Percentiles rank a stretch among this genome's conserved stretches.
Evolutionary conservation across 2,329 filamentous ascomycete genomes (phyloP).

Genomic region (Clonostachys solani): DNA sequence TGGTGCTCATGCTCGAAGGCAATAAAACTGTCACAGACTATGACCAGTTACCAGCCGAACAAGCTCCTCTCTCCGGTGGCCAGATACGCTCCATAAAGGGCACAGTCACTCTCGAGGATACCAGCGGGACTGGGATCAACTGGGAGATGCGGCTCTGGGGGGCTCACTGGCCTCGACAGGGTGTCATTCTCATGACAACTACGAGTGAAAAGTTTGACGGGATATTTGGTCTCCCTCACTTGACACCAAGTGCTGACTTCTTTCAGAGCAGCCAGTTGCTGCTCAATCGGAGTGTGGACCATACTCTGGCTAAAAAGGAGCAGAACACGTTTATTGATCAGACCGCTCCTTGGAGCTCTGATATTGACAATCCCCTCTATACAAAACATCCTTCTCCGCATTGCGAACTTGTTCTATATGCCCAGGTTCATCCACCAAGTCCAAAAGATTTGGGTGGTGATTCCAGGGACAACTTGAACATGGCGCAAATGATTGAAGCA

Average conservation of each 20-base stretch:
- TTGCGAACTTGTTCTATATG: constrained; percentile 86
- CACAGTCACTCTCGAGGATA: constrained; percentile 69
- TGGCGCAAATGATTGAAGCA: constrained; percentile 38
- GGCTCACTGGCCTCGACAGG: constrained; percentile 79
- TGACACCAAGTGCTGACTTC: constrained; percentile 57
- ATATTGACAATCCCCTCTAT: constrained; percentile 57
- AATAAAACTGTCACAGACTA: constrained; percentile 44
- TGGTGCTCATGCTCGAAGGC: constrained; percentile 62
- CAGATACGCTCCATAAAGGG: constrained; percentile 65
- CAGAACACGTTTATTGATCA: constrained; percentile 47
- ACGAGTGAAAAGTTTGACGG: constrained; percentile 94
- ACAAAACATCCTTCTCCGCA: constrained; percentile 59
- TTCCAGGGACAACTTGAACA: constrained; percentile 21
- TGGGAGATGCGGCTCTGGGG: constrained; percentile 81
- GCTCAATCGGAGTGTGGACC: constrained; percentile 68
- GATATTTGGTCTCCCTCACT: constrained; percentile 82
- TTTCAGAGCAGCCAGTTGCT: constrained; percentile 57
- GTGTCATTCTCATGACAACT: constrained; percentile 76
- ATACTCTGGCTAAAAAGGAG: constrained; percentile 63
- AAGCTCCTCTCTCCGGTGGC: constrained; percentile 36
- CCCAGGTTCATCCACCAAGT: constrained; percentile 66
- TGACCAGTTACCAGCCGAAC: constrained; percentile 26
- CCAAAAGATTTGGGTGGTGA: constrained; percentile 24
- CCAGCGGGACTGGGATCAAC: constrained; percentile 59
- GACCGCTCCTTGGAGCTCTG: constrained; percentile 73